Evolutionary conservation across 805 yeast species (phyloP), one percentile per base, ranked within the genome.

Genomic region (Clavispora santaluciae): DNA sequence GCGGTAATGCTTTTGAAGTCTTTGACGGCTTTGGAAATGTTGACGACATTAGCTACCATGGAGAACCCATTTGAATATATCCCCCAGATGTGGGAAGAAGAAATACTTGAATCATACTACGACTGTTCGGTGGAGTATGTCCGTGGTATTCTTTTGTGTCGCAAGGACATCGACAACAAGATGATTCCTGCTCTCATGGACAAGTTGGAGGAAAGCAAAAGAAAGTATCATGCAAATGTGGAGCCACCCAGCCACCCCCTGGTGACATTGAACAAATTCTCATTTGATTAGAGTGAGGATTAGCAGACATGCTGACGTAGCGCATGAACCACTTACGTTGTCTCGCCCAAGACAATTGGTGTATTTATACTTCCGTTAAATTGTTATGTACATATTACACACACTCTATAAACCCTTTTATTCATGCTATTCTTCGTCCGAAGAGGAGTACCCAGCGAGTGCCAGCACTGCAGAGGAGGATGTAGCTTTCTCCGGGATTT

Each of bases 121-220:
- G 89, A 87, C 57, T 81, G 90, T 43, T 89, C 95, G 0, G 63
- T 82, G 6, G 82, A 77, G 38, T 76, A 88, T 53, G 71, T 90
- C 33, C 76, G 75, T 34, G 80, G 81, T 11, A 73, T 88, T 31
- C 69, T 89, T 39, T 67, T 70, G 48, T 74, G 68, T 53, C 66
- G 73, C 52, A 76, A 66, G 53, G 76, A 70, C 45, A 53, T 64
- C 54, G 73, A 69, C 30, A 53, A 57, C 43, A 48, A 51, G 17
- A 51, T 49, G 33, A 56, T 66, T 5, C 57, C 53, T 35, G 52
- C 49, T 16, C 52, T 70, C 39, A 49, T 64, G 1, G 55, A 56
- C 7, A 46, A 51, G 30, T 57, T 68, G 36, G 50, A 43, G 22
- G 57, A 50, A 21, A 61, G 64, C 21, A 63, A 67, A 45, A 51